A percentile compares a stretch with the other conserved stretches of the same genome.
These are phyloP conservation scores for Amanita fuliginea DNA, from an alignment of 768 basidiomycete species.

Conservation along the genomic window DNA sequence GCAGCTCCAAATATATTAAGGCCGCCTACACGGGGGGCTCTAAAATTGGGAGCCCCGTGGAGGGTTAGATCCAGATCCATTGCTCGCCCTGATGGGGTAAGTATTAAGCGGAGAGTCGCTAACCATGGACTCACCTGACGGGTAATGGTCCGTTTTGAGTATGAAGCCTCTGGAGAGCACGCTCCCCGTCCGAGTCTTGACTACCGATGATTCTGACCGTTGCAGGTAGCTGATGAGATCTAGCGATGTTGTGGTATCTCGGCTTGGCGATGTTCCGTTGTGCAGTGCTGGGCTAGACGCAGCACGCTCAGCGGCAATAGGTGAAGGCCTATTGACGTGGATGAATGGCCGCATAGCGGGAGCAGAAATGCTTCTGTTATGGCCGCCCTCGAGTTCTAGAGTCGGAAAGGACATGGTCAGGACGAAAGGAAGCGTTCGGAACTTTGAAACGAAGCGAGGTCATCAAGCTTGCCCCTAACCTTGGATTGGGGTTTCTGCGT, in stretches of 20 bases:
- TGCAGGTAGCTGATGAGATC: slow-evolving; percentile 56
- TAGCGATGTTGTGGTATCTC: slow-evolving; percentile 22
- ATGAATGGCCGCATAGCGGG: background rate
- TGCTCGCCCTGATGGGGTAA: slow-evolving; percentile 52
- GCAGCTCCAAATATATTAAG: slow-evolving; percentile 94
- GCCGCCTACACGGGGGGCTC: slow-evolving; percentile 65
- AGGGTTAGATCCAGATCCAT: slow-evolving; percentile 85
- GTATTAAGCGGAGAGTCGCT: background rate
- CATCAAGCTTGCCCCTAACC: background rate
- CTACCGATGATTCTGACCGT: slow-evolving; percentile 60
- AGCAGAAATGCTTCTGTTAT: slow-evolving; percentile 1
- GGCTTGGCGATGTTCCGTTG: slow-evolving; percentile 9
- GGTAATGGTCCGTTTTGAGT: slow-evolving; percentile 87
- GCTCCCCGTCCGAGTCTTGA: slow-evolving; percentile 74
- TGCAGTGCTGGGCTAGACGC: slow-evolving; percentile 3
- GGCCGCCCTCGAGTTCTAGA: background rate
- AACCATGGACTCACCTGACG: slow-evolving; percentile 39
- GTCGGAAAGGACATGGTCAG: background rate
- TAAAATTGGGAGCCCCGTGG: slow-evolving; percentile 93
- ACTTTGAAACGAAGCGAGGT: background rate
- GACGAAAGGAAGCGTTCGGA: background rate
- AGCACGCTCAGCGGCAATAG: background rate
- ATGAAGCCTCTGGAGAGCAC: slow-evolving; percentile 86
- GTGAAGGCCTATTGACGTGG: background rate
- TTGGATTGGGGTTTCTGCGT: slow-evolving; percentile 11